These are phyloP conservation scores for Collybia sp. DNA, from an alignment of 768 basidiomycete species.

Conservation along the genomic window DNA sequence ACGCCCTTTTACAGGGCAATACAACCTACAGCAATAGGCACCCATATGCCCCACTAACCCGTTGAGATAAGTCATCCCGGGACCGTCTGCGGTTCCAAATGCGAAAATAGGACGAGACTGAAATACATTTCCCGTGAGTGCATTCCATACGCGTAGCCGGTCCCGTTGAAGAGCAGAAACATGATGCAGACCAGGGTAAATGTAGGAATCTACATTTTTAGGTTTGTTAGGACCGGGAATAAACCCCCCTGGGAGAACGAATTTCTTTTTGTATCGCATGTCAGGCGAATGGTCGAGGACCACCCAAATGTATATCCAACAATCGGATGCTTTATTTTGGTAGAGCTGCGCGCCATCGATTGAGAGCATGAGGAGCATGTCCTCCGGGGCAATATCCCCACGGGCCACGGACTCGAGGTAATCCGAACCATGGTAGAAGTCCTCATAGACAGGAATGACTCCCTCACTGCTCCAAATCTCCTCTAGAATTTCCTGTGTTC, in stretches of 20 bases:
- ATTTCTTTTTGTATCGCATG: constrained; percentile 15
- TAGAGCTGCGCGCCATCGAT: constrained; percentile 41
- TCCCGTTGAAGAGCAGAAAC: background rate
- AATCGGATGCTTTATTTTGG: constrained; percentile 33
- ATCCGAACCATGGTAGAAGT: constrained; percentile 23
- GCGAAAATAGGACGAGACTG: background rate
- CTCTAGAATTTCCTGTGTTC: constrained; percentile 6
- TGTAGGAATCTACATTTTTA: constrained; percentile 17
- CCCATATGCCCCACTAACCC: constrained; percentile 31
- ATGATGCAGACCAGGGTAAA: constrained; percentile 12
- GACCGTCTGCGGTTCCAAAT: constrained; percentile 26
- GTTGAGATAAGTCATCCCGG: constrained; percentile 23
- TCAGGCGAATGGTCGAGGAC: constrained; percentile 22
- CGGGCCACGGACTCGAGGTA: constrained; percentile 17
- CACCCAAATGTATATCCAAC: constrained; percentile 39
- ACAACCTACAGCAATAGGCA: constrained; percentile 27
- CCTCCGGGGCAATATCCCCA: constrained; percentile 19
- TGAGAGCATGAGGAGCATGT: constrained; percentile 29
- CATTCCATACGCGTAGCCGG: background rate
- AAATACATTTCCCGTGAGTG: background rate
- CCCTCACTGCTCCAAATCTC: background rate
- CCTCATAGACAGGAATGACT: constrained; percentile 13
- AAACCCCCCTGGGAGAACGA: constrained; percentile 18
- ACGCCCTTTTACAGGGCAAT: constrained; percentile 22
- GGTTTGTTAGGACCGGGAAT: constrained; percentile 25